These are phyloP conservation scores for Cutaneotrichosporon daszewskae DNA, from an alignment of 1,284 basidiomycete genomes.

Conservation along the genomic window DNA sequence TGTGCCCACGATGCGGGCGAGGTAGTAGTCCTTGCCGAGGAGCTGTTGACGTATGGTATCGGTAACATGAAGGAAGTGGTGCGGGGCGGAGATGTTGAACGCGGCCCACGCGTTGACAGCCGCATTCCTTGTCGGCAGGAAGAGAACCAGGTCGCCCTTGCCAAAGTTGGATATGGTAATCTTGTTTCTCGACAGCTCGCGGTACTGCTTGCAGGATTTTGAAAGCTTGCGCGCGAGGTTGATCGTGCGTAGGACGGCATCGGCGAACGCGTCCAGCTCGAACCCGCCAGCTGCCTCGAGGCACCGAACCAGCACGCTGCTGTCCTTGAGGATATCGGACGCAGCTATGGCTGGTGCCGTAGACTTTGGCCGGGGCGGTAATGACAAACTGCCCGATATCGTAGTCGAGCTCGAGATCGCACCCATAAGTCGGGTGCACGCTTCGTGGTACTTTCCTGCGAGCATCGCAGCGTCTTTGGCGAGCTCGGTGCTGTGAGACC, in stretches of 20 bases:
- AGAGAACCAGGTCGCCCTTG: slow-evolving; percentile 85
- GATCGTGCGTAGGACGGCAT: slow-evolving; percentile 70
- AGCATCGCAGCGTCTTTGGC: slow-evolving; percentile 39
- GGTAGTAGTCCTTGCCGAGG: slow-evolving; percentile 84
- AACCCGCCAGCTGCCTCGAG: slow-evolving; percentile 53
- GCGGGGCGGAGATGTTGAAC: slow-evolving; percentile 93
- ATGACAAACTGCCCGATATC: slow-evolving; percentile 35
- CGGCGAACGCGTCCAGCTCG: slow-evolving; percentile 76
- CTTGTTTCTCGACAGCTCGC: slow-evolving; percentile 85
- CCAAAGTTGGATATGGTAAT: slow-evolving; percentile 89
- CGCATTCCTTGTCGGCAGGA: slow-evolving; percentile 89
- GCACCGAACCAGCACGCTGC: slow-evolving; percentile 27
- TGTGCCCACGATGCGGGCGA: slow-evolving; percentile 83
- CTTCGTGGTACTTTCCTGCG: slow-evolving; percentile 40
- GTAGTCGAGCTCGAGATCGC: slow-evolving; percentile 42
- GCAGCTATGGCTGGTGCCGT: slow-evolving; percentile 6
- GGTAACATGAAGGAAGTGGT: slow-evolving; percentile 88
- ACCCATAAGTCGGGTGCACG: slow-evolving; percentile 32
- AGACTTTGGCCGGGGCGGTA: slow-evolving; percentile 12
- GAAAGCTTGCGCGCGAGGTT: slow-evolving; percentile 90
- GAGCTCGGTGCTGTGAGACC: slow-evolving; percentile 29
- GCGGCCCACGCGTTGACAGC: slow-evolving; percentile 93
- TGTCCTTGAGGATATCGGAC: slow-evolving; percentile 29
- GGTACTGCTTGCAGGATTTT: slow-evolving; percentile 89
- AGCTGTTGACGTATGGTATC: slow-evolving; percentile 78